These are phyloP conservation scores for Trematosphaeria pertusa DNA, from an alignment of 2,329 filamentous ascomycete genomes.

Conservation along the genomic window DNA sequence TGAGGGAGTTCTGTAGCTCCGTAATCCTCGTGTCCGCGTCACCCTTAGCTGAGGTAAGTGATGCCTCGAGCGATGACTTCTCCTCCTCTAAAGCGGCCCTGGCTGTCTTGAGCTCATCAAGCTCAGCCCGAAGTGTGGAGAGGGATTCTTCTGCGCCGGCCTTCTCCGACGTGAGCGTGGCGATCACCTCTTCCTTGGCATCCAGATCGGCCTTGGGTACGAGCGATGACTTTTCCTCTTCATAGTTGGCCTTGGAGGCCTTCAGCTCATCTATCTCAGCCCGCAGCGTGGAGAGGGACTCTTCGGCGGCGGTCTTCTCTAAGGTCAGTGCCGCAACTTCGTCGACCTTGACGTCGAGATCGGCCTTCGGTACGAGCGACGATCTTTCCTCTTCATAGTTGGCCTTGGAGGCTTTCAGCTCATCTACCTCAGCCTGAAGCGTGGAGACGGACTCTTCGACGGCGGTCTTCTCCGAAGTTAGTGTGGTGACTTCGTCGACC, in stretches of 20 bases:
- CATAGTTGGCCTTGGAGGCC: conserved; percentile 16
- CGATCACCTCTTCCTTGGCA: conserved; percentile 32
- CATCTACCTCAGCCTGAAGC: conserved; percentile 28
- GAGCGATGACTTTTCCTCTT: conserved; percentile 17
- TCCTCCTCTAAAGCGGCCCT: conserved; percentile 13
- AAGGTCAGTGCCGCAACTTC: conserved; percentile 31
- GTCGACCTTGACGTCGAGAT: conserved; percentile 36
- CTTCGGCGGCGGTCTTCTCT: conserved; percentile 25
- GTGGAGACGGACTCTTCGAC: conserved; percentile 25
- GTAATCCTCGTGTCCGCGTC: conserved; percentile 29
- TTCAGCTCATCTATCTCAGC: conserved; percentile 30
- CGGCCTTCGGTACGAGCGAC: conserved; percentile 27
- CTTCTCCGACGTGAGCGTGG: conserved; percentile 32
- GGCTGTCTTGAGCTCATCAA: conserved; percentile 25
- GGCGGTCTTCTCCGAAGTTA: conserved; percentile 28
- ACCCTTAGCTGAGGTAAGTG: conserved; percentile 27
- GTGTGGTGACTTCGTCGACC: conserved; percentile 30
- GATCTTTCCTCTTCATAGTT: conserved; percentile 18
- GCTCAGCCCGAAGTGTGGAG: conserved; percentile 20
- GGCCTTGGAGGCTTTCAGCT: conserved; percentile 24
- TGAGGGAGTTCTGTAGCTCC: conserved; percentile 25
- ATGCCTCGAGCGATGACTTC: conserved; percentile 26
- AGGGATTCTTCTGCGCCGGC: conserved; percentile 21
- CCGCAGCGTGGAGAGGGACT: conserved; percentile 26
- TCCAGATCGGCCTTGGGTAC: conserved; percentile 36